Conservation (phyloP, 2,329 filamentous ascomycete genomes). For the Neofusicoccum sp. region DNA sequence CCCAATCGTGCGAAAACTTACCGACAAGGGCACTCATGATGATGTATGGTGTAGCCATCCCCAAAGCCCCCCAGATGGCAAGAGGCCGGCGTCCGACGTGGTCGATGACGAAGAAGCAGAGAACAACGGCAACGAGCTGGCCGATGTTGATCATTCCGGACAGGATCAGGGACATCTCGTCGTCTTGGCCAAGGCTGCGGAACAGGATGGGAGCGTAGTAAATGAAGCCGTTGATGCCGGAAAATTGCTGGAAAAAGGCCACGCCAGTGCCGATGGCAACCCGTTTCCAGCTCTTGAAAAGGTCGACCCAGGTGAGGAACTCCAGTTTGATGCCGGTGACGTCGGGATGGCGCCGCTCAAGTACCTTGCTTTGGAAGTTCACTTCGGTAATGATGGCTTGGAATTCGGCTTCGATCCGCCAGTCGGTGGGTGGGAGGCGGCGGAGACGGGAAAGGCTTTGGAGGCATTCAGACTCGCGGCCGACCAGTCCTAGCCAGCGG, state of each 20-base stretch:
- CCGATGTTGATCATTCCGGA: constrained; percentile 39
- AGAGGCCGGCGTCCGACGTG: constrained; percentile 23
- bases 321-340: neutral
- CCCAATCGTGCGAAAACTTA: constrained; percentile 51
- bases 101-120: constrained; percentile 21
- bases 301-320: constrained; percentile 37
- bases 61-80: constrained; percentile 19
- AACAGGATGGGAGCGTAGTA: constrained; percentile 51
- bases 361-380: constrained; percentile 18
- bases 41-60: constrained; percentile 39
- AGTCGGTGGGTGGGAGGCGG: constrained; percentile 21
- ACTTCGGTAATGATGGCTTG: constrained; percentile 22
- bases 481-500: constrained; percentile 32
- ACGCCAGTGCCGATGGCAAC: constrained; percentile 40
- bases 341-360: neutral
- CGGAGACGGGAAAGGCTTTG: constrained; percentile 29
- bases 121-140: constrained; percentile 26
- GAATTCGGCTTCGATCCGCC: constrained; percentile 22
- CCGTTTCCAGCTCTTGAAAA: constrained; percentile 45
- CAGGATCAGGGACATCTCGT: constrained; percentile 28
- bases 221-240: constrained; percentile 45
- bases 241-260: constrained; percentile 46
- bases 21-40: constrained; percentile 56
- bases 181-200: constrained; percentile 35
- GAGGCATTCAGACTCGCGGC: constrained; percentile 31